Conservation (phyloP, 306 rosid genomes). For the Cucurbita ficifolia region DNA sequence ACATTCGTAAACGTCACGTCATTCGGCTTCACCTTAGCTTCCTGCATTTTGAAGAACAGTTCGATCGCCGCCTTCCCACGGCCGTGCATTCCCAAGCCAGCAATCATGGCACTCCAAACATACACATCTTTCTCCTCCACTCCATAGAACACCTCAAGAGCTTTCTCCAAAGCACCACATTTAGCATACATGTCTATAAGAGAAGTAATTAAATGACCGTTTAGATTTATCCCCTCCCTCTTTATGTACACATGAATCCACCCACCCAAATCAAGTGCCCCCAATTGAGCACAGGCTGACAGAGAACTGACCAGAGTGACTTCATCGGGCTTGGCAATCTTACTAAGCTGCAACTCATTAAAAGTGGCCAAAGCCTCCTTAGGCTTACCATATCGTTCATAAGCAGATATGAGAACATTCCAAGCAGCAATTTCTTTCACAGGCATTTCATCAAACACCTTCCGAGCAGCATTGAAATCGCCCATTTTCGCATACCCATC, state of each 20-base stretch:
- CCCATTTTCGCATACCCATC: slow-evolving; percentile 47
- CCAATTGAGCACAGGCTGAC: slow-evolving; percentile 50
- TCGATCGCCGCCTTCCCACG: slow-evolving; percentile 34
- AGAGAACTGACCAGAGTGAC: slow-evolving; percentile 40
- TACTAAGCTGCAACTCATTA: slow-evolving; percentile 30
- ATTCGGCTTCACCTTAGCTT: slow-evolving; percentile 45
- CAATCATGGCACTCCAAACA: slow-evolving; percentile 59
- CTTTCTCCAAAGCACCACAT: slow-evolving; percentile 47
- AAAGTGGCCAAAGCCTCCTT: slow-evolving; percentile 50
- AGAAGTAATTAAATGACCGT: slow-evolving; percentile 34
- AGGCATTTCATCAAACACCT: slow-evolving; percentile 32
- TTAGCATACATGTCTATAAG: slow-evolving; percentile 59
- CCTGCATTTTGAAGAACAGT: slow-evolving; percentile 33
- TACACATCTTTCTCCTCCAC: slow-evolving; percentile 40
- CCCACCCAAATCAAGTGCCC: slow-evolving; percentile 47
- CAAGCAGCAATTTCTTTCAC: slow-evolving; percentile 39
- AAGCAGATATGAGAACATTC: slow-evolving; percentile 48
- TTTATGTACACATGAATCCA: slow-evolving; percentile 39
- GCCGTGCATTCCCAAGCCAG: slow-evolving; percentile 55
- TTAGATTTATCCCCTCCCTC: slow-evolving; percentile 31
- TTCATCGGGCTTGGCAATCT: slow-evolving; percentile 37
- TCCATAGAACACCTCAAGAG: slow-evolving; percentile 30
- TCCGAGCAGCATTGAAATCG: slow-evolving; percentile 27
- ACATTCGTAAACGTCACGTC: slow-evolving; percentile 45
- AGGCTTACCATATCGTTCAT: slow-evolving; percentile 42